These are phyloP conservation scores for Chaetoceros tenuissimus DNA, from an alignment of 108 stramenopile species.

Conservation along the genomic window DNA sequence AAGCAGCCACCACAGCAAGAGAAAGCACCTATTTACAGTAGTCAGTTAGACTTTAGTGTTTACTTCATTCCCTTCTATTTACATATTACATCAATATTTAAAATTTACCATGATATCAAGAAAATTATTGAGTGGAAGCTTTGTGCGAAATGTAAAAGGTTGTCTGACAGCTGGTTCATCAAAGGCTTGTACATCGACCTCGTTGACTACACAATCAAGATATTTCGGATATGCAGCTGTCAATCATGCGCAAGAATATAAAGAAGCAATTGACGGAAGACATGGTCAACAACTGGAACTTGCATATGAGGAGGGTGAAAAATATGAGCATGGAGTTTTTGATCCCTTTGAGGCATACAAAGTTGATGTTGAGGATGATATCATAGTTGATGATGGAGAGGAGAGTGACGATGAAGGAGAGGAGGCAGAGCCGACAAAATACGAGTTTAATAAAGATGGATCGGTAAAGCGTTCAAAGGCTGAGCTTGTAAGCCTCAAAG, in stretches of 20 bases:
- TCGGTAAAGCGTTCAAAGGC: conserved; percentile 47
- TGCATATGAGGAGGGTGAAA: conserved; percentile 52
- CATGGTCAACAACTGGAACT: conserved; percentile 68
- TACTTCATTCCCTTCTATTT: no score
- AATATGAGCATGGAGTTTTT: conserved; percentile 65
- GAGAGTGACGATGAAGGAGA: conserved; percentile 21
- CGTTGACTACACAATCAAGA: not conserved
- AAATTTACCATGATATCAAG: no score
- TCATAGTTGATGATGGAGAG: conserved; percentile 18
- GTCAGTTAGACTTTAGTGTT: no score
- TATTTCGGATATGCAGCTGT: conserved; percentile 21
- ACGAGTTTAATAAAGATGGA: conserved; percentile 46
- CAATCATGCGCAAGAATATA: conserved; percentile 65
- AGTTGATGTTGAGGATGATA: conserved; percentile 18
- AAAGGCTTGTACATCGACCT: no score
- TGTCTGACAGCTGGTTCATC: no score
- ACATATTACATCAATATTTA: no score
- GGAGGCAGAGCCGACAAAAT: conserved; percentile 8
- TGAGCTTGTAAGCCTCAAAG: conserved; percentile 38
- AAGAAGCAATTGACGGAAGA: conserved; percentile 38
- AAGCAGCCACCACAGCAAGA: no score
- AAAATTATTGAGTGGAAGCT: no score
- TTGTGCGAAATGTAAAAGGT: no score
- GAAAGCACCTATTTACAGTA: no score
- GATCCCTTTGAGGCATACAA: conserved; percentile 69